Evolutionary conservation across 768 basidiomycete genomes (phyloP).

Genomic region (Serendipita sp.): DNA sequence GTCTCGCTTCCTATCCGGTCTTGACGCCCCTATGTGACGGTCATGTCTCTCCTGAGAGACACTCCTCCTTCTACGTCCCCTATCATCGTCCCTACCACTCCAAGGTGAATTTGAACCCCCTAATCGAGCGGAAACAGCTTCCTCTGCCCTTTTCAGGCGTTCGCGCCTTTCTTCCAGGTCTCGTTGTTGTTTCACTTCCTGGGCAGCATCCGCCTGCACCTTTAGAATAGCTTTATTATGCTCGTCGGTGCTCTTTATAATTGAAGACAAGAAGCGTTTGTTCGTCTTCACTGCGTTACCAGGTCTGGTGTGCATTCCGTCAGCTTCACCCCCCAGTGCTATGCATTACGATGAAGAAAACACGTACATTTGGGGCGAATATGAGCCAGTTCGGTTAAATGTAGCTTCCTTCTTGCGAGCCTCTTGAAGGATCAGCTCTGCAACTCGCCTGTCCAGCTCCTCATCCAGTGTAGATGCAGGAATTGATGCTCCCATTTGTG

Average conservation of each 20-base stretch:
- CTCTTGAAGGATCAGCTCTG: constrained; percentile 79
- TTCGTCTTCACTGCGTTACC: constrained; percentile 61
- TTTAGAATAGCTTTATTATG: constrained; percentile 68
- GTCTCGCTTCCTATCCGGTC: constrained; percentile 16
- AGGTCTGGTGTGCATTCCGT: constrained; percentile 22
- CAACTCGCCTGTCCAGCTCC: constrained; percentile 83
- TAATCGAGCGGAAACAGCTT: constrained; percentile 43
- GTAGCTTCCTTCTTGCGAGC: constrained; percentile 79
- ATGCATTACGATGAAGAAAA: neutral
- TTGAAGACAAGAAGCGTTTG: constrained; percentile 31
- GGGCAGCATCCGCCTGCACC: constrained; percentile 19
- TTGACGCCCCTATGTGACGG: constrained; percentile 17
- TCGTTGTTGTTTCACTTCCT: constrained; percentile 13
- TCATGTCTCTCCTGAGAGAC: constrained; percentile 10
- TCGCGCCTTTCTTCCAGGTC: constrained; percentile 13
- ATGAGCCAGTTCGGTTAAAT: constrained; percentile 17
- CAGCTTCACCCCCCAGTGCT: neutral
- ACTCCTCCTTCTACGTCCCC: constrained; percentile 20
- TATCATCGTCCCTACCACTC: constrained; percentile 13
- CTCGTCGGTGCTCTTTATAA: constrained; percentile 87
- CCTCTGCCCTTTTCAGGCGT: constrained; percentile 49
- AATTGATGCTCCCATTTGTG: constrained; percentile 55
- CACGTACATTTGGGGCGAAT: neutral
- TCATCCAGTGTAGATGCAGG: constrained; percentile 48
- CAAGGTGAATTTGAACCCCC: neutral